Evolutionary conservation across 2,329 filamentous ascomycete genomes (phyloP), one percentile per base, ranked within the genome.

Genomic region (Ceratocystis papillata): DNA sequence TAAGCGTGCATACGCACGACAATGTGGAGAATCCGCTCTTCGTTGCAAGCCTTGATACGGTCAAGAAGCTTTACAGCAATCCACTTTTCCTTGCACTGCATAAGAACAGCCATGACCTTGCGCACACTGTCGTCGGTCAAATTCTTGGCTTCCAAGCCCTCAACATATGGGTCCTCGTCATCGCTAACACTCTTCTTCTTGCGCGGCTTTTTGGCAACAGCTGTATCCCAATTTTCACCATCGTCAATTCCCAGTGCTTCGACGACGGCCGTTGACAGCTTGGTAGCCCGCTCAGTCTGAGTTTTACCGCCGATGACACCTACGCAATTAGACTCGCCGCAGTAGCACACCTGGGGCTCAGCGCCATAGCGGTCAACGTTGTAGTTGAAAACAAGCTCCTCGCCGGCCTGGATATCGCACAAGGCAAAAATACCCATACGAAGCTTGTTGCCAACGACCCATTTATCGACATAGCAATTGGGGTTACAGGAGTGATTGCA

Each of bases 81-180:
- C 94, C 94, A 99, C 76, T 96, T 96, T 80, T 99, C 94, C 76
- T 96, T 96, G 81, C 90, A 96, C 75, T 96, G 93, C 85, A 96
- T 92, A 67, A 99, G 84, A 64, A 91, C 88, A 28, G 93, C 92
- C 90, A 96, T 96, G 75, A 96, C 90, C 77, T 95, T 96, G 72
- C 88, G 90, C 68, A 95, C 90, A 69, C 88, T 90, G 67, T 87
- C 84, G 72, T 94, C 89, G 70, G 90, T 86, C 68, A 96, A 82
- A 61, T 83, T 85, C 72, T 86, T 89, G 63, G 89, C 86, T 74
- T 93, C 84, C 68, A 95, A 82, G 74, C 90, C 92, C 76, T 91
- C 94, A 75, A 96, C 87, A 73, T 97, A 97, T 73, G 96, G 93
- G 73, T 96, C 93, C 73, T 96, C 91, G 71, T 96, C 93, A 69